phyloP scores from a whole-genome alignment of 2,329 filamentous ascomycete genomes.

The Ampelomyces quisqualis region DNA sequence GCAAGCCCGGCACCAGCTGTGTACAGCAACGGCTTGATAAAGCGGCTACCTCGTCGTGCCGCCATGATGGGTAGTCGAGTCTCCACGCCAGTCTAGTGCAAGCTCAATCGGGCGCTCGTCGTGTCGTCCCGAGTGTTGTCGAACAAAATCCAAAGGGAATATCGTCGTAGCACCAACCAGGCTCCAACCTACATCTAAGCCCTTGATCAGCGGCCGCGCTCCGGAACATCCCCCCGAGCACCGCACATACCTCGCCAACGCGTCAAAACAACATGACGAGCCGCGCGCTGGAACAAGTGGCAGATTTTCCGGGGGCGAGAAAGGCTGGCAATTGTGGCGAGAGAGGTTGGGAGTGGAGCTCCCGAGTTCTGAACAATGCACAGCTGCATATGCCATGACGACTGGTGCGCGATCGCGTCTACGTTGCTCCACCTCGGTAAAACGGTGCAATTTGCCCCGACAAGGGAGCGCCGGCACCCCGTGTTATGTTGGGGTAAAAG shows the following conservation, averaged over 20 bases:
- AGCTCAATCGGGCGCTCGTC: too few species aligned
- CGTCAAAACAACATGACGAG: constrained; percentile 16
- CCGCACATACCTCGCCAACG: constrained; percentile 12
- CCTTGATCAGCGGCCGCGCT: too few species aligned
- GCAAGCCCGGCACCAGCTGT: constrained; percentile 56
- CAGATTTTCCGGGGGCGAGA: constrained; percentile 14
- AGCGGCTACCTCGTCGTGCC: constrained; percentile 44
- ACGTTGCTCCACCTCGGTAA: constrained; percentile 15
- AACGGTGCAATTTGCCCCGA: constrained; percentile 6
- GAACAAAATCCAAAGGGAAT: too few species aligned
- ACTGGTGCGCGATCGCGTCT: constrained; percentile 10
- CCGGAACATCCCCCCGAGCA: constrained; percentile 5
- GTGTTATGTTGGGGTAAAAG: neutral
- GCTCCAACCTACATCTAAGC: constrained; percentile 20
- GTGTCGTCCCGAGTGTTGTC: too few species aligned
- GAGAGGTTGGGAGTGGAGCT: constrained; percentile 15
- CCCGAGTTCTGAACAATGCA: constrained; percentile 21
- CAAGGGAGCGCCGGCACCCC: neutral
- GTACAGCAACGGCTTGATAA: constrained; percentile 61
- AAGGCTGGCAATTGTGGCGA: constrained; percentile 4
- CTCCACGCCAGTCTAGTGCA: too few species aligned
- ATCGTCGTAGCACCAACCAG: constrained; percentile 14
- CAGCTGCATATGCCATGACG: constrained; percentile 16
- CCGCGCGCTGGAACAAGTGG: constrained; percentile 10
- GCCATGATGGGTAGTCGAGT: constrained; percentile 35